Conservation (phyloP, 148 eudicot genomes). For the Cornus suecica region DNA sequence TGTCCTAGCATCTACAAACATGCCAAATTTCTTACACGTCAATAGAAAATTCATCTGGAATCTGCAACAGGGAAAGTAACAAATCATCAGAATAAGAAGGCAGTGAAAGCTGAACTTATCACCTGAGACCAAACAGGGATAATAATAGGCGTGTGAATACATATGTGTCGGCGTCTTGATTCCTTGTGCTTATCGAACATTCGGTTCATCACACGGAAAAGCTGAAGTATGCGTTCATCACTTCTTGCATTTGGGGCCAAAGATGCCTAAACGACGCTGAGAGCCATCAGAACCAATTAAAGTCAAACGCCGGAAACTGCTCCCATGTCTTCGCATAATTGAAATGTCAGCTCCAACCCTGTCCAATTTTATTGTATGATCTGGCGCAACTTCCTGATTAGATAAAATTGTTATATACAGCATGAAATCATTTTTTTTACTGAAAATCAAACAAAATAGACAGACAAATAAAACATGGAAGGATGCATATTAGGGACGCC, state of each 20-base stretch:
- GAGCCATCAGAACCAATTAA: constrained; percentile 98
- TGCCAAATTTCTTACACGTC: neutral
- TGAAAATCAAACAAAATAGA: neutral
- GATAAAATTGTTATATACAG: neutral
- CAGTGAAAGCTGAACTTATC: constrained; percentile 7
- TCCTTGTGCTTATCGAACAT: constrained; percentile 99
- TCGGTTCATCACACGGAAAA: constrained; percentile 93
- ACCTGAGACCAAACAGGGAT: constrained; percentile 99
- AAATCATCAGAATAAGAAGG: neutral
- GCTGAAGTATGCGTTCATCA: constrained; percentile 97
- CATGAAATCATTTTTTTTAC: neutral
- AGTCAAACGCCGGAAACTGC: constrained; percentile 94
- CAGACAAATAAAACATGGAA: neutral
- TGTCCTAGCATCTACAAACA: neutral
- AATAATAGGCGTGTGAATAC: constrained; percentile 91
- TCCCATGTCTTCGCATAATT: constrained; percentile 95
- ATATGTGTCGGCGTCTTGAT: constrained; percentile 90
- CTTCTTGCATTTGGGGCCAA: constrained; percentile 94
- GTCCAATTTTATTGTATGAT: constrained; percentile 95
- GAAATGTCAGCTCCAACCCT: constrained; percentile 97
- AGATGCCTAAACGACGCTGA: constrained; percentile 94
- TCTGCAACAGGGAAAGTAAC: neutral
- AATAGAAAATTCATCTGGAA: neutral
- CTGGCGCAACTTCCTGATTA: constrained; percentile 87
- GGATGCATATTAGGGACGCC: neutral